phyloP scores from a whole-genome alignment of 2,329 filamentous ascomycete species.

The Diaporthe batatas region DNA sequence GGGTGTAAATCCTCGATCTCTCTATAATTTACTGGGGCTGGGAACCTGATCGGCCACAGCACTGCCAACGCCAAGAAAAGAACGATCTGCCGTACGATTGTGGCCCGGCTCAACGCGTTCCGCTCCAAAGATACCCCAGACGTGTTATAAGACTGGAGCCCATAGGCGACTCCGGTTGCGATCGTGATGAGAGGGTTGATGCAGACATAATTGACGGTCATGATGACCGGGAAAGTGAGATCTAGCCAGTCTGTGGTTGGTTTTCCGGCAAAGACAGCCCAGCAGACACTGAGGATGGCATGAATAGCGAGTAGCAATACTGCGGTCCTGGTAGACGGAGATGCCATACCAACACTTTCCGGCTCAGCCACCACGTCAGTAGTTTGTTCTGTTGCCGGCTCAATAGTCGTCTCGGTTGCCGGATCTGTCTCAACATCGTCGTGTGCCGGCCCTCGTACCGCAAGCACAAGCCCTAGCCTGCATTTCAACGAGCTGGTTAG shows the following conservation, averaged over 20 bases:
- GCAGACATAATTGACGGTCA: background rate
- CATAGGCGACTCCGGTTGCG: background rate
- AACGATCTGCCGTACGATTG: background rate
- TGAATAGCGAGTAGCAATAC: background rate
- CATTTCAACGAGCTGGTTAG: background rate
- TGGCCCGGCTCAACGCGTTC: background rate
- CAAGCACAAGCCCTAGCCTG: background rate
- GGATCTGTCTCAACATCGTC: background rate
- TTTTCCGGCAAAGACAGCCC: background rate
- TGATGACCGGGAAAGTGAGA: background rate
- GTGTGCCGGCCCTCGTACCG: background rate
- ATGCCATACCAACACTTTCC: background rate
- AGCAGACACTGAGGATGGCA: background rate
- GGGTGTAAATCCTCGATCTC: too few relatives aligned
- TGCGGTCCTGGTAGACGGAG: background rate
- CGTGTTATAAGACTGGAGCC: background rate
- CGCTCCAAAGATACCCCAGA: background rate
- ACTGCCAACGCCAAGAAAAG: background rate
- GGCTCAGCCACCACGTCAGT: background rate
- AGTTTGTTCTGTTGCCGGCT: too few relatives aligned
- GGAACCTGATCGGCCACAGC: constrained; percentile 1
- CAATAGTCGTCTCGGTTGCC: background rate
- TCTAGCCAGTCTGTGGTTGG: background rate
- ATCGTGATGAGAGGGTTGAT: constrained; percentile 12
- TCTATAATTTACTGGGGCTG: background rate